Base-by-base conservation (phyloP, 2,329 filamentous ascomycete genomes). In the Phoma sp. region DNA sequence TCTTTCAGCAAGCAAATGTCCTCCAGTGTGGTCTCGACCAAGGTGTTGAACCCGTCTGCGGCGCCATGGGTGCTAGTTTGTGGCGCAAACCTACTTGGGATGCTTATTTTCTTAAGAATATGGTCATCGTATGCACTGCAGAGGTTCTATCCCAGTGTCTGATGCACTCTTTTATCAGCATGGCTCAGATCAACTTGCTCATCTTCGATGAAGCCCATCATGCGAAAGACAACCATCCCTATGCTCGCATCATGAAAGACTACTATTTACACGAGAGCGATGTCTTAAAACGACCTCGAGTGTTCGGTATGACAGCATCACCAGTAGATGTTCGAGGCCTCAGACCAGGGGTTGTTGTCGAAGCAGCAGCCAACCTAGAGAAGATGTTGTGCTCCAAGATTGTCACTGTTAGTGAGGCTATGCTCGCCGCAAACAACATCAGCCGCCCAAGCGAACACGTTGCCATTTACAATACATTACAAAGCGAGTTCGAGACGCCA, bases 191-290 rank as follows among this genome's bases (percentile, higher is more conserved):
- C 73, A 98, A 93, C 67, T 83, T 99, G 1, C 80, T 99, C 30
- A 87, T 98, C 55, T 96, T 99, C 61, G 95, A 99, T 67, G 95
- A 99, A 75, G 95, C 93, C 5, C 95, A 99, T 67, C 95, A 98
- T 68, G 87, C 93, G 0, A 99, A 99, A 76, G 96, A 93, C 72
- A 90, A 92, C 45, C 95, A 99, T 67, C 84, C 91, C 0, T 99
- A 96, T 69, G 91, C 93, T 17, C 84, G 82, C 23, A 95, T 99
- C 53, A 91, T 99, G 76, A 92, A 90, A 65, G 89, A 96, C 53
- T 92, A 91, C 63, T 98, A 97, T 67, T 60, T 85, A 1, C 75
- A 81, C 2, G 78, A 81, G 25, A 62, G 72, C 1, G 76, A 80
- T 1, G 59, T 72, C 0, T 64, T 69, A 0, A 77, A 76, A 40